Conservation (phyloP, 1,139 yeast genomes). For the Scheffersomyces segobiensis region DNA sequence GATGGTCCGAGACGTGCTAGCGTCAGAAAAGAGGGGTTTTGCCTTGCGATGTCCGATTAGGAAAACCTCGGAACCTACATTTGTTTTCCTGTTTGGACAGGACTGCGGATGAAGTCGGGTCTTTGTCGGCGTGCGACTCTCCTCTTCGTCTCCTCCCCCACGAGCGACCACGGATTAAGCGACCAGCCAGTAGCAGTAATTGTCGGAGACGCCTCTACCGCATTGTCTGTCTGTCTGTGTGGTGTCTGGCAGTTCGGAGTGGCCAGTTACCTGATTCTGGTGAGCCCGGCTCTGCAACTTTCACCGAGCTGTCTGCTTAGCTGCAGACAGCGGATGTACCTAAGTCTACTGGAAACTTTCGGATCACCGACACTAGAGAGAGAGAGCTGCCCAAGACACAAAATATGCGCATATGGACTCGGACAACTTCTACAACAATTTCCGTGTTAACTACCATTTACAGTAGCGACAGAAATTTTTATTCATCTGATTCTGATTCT, state of each 20-base stretch:
- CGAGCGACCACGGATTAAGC: neutral
- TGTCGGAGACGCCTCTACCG: neutral
- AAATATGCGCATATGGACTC: neutral
- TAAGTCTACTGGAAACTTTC: neutral
- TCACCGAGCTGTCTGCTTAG: neutral
- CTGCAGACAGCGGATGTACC: neutral
- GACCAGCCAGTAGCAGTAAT: neutral
- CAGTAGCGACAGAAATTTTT: neutral
- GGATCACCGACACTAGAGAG: neutral
- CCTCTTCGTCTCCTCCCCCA: neutral
- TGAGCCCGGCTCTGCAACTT: neutral
- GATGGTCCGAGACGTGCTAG: neutral
- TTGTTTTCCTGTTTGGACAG: neutral
- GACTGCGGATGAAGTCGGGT: slow-evolving; percentile 1
- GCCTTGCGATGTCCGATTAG: neutral
- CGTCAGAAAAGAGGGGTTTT: neutral
- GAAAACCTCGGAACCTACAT: neutral
- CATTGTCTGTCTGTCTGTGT: neutral
- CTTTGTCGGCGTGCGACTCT: neutral
- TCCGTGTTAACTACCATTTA: neutral
- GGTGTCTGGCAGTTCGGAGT: neutral
- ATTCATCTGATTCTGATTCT: neutral
- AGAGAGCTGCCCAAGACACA: neutral
- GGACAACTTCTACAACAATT: neutral
- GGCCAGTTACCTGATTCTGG: neutral